Percentiles rank a stretch among this genome's conserved stretches.
These are phyloP conservation scores for Pholiota microspora DNA, from an alignment of 768 basidiomycete species.

Conservation along the genomic window DNA sequence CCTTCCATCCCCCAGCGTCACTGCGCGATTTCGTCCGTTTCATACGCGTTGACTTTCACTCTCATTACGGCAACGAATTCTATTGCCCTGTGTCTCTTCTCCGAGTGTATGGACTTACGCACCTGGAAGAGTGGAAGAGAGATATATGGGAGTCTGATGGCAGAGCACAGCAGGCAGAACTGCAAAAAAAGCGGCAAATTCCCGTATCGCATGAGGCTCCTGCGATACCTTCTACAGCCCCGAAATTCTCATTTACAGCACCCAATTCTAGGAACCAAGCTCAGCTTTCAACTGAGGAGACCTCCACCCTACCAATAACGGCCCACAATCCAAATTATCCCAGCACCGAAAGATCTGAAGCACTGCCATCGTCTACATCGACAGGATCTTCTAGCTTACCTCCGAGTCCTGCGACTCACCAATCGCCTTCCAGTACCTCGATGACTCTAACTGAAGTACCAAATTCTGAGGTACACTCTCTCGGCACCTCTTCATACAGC, in stretches of 20 bases:
- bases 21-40: slow-evolving; percentile 88
- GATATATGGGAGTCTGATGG: slow-evolving; percentile 79
- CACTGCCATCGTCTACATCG: not conserved
- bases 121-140: slow-evolving; percentile 96
- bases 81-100: slow-evolving; percentile 94
- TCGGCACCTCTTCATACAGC: not conserved
- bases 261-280: not conserved
- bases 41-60: slow-evolving; percentile 90
- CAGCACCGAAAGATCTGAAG: not conserved
- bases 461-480: not conserved
- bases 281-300: not conserved
- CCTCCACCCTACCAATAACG: not conserved
- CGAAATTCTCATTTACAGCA: not conserved
- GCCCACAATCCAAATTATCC: not conserved
- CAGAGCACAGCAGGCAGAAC: slow-evolving; percentile 39
- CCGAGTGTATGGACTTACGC: slow-evolving; percentile 92
- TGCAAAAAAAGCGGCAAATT: slow-evolving; percentile 26
- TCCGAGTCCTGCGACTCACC: not conserved
- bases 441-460: not conserved
- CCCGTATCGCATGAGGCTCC: slow-evolving; percentile 6
- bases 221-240: slow-evolving; percentile 1
- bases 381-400: not conserved
- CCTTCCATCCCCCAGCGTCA: slow-evolving; percentile 74
- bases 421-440: not conserved
- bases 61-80: slow-evolving; percentile 92